These are phyloP conservation scores for Thelonectria blattea DNA, from an alignment of 2,329 filamentous ascomycete genomes.

Conservation along the genomic window DNA sequence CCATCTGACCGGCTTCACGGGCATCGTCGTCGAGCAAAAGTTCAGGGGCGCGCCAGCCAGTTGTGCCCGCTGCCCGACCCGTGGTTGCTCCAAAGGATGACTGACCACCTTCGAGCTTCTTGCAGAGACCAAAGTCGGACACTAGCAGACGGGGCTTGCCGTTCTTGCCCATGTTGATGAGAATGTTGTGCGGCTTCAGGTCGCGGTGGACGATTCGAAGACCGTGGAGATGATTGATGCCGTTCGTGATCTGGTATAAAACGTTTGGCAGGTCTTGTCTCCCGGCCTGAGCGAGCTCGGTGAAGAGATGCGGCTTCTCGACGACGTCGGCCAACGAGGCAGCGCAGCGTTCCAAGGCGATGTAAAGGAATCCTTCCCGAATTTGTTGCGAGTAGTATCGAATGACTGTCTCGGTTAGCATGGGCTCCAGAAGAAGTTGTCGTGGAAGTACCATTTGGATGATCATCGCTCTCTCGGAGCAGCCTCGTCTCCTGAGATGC, in stretches of 20 bases:
- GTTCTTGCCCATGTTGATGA: slow-evolving; percentile 77
- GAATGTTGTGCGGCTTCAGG: slow-evolving; percentile 96
- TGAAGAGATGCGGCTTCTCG: slow-evolving; percentile 72
- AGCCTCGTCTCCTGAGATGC: slow-evolving; percentile 92
- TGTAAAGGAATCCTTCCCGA: slow-evolving; percentile 90
- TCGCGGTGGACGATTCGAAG: slow-evolving; percentile 96
- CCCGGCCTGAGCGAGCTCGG: slow-evolving; percentile 73
- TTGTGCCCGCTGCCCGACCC: slow-evolving; percentile 89
- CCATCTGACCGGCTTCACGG: slow-evolving; percentile 54
- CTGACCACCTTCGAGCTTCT: slow-evolving; percentile 93
- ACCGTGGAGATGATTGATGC: slow-evolving; percentile 86
- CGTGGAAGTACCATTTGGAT: slow-evolving; percentile 71
- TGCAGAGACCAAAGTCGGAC: slow-evolving; percentile 96
- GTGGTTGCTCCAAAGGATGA: slow-evolving; percentile 95
- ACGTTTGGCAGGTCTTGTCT: slow-evolving; percentile 79
- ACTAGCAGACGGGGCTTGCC: slow-evolving; percentile 85
- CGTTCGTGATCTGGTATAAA: slow-evolving; percentile 87
- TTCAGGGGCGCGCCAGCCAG: slow-evolving; percentile 96
- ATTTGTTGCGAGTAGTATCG: slow-evolving; percentile 94
- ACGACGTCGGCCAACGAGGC: slow-evolving; percentile 92
- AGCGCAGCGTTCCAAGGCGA: slow-evolving; percentile 91
- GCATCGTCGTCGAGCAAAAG: slow-evolving; percentile 81
- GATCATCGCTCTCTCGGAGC: slow-evolving; percentile 90
- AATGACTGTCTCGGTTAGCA: slow-evolving; percentile 67
- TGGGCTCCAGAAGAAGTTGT: no score